Percentiles rank a stretch among this genome's conserved stretches.
Conservation (phyloP, 257 asterid species). For the Primulina huaijiensis region DNA sequence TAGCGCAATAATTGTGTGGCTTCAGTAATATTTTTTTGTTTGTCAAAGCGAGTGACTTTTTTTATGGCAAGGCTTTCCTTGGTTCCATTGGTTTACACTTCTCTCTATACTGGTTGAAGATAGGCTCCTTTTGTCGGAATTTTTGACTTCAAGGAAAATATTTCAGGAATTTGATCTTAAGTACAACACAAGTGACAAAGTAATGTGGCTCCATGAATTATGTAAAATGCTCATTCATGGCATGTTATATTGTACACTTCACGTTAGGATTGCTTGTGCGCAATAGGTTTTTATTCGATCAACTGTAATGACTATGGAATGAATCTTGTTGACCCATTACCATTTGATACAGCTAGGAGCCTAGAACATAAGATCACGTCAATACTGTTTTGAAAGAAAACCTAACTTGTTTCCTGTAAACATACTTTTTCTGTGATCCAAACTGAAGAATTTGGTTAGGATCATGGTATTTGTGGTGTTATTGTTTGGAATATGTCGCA, state of each 20-base stretch:
- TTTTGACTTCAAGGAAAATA: background rate
- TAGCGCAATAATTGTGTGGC: background rate
- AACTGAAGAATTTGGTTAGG: background rate
- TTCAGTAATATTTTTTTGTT: background rate
- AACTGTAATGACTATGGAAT: background rate
- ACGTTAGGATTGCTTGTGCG: too few species aligned
- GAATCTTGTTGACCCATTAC: background rate
- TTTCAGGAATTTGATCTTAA: background rate
- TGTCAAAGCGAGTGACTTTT: background rate
- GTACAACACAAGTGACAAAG: background rate
- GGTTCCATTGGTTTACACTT: background rate
- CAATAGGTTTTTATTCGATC: conserved; percentile 2
- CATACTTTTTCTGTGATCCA: background rate
- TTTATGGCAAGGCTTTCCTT: background rate
- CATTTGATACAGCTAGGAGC: background rate
- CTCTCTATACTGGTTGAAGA: background rate
- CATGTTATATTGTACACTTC: conserved; percentile 2
- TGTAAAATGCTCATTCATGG: background rate
- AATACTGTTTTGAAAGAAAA: background rate
- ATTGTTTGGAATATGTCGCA: background rate
- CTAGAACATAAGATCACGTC: background rate
- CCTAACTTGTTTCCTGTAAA: background rate
- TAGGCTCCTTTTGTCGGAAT: background rate
- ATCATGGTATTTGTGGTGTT: background rate
- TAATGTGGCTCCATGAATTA: conserved; percentile 5